Evolutionary conservation across 2,329 filamentous ascomycete species (phyloP), one percentile per base, ranked within the genome.

Genomic region (Penicillium nordicum): DNA sequence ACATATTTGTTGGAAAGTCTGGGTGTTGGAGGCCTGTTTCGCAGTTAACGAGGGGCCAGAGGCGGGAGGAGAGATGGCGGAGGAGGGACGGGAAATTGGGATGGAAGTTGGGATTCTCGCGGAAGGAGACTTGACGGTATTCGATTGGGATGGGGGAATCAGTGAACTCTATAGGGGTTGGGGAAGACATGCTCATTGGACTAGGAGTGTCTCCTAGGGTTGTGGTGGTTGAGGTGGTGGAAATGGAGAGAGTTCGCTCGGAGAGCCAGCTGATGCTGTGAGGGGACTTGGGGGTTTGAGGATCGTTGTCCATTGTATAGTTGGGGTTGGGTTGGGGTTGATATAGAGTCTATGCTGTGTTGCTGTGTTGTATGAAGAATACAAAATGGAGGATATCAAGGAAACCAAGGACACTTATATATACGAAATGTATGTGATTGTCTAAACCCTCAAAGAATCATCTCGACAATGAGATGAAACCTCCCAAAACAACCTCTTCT

Each of bases 21-120:
- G 74, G 75, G 59, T 78, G 74, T 1, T 64, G 40, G 14, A 61
- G 62, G 37, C 72, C 76, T 0, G 69, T 75, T 2, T 66, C 67
- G 54, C 71, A 65, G 18, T 70, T 72, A 52, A 77, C 65, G 23
- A 79, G 68, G 1, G 74, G 74, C 18, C 59, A 58, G 3, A 78
- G 70, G 0, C 58, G 64, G 0, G 64, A 65, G 16, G 61, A 55
- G 18, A 77, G 66, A 55, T 73, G 67, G 21, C 55, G n/a, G 21
- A 74, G 56, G 51, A 65, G 41, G 12, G 59, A 49, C 11, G 62
- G 48, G 50, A 55, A 54, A 41, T 54, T 30, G 10, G 43, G 54
- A 21, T 57, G 57, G 25, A 50, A 36, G 12, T 32, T 38, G 11
- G 49, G 40, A 1, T 40, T 44, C 2, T 51, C 30, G 23, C 3